Percentiles rank a stretch among this genome's conserved stretches.
These are phyloP conservation scores for Scleroderma citrinum DNA, from an alignment of 768 basidiomycete species.

Conservation along the genomic window DNA sequence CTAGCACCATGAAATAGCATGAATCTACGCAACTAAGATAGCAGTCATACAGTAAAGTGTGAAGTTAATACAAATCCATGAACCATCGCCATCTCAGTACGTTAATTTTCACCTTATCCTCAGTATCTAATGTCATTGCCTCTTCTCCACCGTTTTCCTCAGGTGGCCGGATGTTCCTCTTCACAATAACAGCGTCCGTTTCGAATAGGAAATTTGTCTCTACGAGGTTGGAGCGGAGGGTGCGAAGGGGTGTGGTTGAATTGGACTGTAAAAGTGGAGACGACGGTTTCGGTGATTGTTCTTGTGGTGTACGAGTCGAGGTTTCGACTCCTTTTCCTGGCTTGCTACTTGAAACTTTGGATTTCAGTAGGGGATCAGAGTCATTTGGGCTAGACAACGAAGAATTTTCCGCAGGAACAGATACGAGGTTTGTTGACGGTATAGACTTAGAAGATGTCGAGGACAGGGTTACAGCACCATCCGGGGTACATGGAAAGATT, in stretches of 20 bases:
- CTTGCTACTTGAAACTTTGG: no score
- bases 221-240: slow-evolving; percentile 14
- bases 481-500: background rate
- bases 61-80: background rate
- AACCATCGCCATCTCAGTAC: slow-evolving; percentile 27
- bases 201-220: slow-evolving; percentile 21
- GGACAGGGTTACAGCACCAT: no score
- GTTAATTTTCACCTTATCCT: slow-evolving; percentile 14
- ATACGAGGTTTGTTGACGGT: no score
- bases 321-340: background rate
- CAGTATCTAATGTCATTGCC: slow-evolving; percentile 10
- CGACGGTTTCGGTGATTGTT: no score
- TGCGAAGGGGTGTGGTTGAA: background rate
- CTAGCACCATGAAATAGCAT: background rate
- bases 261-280: no score
- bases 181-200: slow-evolving; percentile 13
- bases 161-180: background rate
- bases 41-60: background rate
- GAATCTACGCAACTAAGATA: no score
- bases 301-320: no score
- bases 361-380: no score
- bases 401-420: no score
- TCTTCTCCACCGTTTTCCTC: slow-evolving; percentile 3
- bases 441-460: no score
- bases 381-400: no score